A percentile compares a stretch with the other conserved stretches of the same genome.
Conservation (phyloP, 1,139 yeast species). For the Blastobotrys indianensis region DNA sequence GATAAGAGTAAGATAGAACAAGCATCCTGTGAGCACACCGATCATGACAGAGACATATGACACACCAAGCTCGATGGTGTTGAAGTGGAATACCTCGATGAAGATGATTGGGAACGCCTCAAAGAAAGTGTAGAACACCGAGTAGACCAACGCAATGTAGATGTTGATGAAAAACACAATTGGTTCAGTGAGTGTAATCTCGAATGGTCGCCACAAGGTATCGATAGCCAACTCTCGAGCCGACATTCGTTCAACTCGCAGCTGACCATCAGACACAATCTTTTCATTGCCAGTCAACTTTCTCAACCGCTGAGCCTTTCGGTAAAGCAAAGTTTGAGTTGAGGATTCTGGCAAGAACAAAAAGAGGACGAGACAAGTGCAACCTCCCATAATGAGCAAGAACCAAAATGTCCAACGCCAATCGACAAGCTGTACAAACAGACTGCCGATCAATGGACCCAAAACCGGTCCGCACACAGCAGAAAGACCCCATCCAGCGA, state of each 20-base stretch:
- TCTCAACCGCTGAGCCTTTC: slow-evolving; percentile 46
- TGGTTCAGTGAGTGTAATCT: slow-evolving; percentile 12
- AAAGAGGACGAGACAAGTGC: slow-evolving; percentile 22
- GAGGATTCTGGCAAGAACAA: slow-evolving; percentile 48
- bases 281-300: slow-evolving; percentile 31
- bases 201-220: slow-evolving; percentile 13
- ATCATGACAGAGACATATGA: slow-evolving; percentile 41
- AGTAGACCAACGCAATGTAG: slow-evolving; percentile 49
- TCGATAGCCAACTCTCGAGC: slow-evolving; percentile 10
- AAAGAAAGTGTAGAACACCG: slow-evolving; percentile 50
- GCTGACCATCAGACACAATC: slow-evolving; percentile 9
- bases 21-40: slow-evolving; percentile 35
- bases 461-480: slow-evolving; percentile 79
- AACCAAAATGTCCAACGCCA: slow-evolving; percentile 84
- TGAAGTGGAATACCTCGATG: slow-evolving; percentile 40
- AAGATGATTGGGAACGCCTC: slow-evolving; percentile 57
- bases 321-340: slow-evolving; percentile 40
- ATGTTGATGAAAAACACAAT: slow-evolving; percentile 28
- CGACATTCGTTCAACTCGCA: slow-evolving; percentile 6
- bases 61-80: slow-evolving; percentile 44
- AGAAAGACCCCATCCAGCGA: slow-evolving; percentile 67
- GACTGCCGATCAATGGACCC: slow-evolving; percentile 80
- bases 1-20: slow-evolving; percentile 7
- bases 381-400: slow-evolving; percentile 64
- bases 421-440: slow-evolving; percentile 58